A percentile compares a stretch with the other conserved stretches of the same genome.
Conservation (phyloP, 2,329 filamentous ascomycete species). For the Penicillium hordei region DNA sequence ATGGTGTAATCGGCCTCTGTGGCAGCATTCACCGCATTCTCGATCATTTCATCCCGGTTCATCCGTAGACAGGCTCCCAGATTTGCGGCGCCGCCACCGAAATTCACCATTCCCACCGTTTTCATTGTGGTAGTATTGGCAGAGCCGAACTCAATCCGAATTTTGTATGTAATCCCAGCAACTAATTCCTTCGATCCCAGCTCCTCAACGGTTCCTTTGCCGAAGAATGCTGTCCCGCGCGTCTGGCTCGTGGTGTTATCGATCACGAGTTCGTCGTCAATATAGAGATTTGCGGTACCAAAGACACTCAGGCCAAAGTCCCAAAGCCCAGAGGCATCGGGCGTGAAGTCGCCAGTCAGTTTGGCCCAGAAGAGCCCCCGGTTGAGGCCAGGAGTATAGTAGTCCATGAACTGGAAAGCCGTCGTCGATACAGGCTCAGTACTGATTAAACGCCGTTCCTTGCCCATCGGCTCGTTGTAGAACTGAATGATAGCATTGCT, state of each 20-base stretch:
- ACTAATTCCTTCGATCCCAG: slow-evolving; percentile 43
- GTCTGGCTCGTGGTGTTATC: slow-evolving; percentile 62
- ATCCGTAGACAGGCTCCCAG: slow-evolving; percentile 28
- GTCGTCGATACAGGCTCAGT: slow-evolving; percentile 31
- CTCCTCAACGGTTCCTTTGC: slow-evolving; percentile 62
- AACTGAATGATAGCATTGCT: slow-evolving; percentile 28
- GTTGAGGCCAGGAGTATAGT: slow-evolving; percentile 30
- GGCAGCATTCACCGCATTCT: slow-evolving; percentile 16
- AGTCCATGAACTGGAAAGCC: slow-evolving; percentile 38
- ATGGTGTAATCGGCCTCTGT: slow-evolving; percentile 22
- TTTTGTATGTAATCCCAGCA: slow-evolving; percentile 32
- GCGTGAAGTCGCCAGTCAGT: slow-evolving; percentile 55
- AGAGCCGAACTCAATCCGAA: slow-evolving; percentile 32
- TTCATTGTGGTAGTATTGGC: slow-evolving; percentile 30
- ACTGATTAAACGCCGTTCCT: slow-evolving; percentile 21
- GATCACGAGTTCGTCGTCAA: slow-evolving; percentile 59
- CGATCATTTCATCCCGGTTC: slow-evolving; percentile 14
- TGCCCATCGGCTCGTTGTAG: slow-evolving; percentile 21
- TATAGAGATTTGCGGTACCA: slow-evolving; percentile 61
- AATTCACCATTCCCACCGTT: slow-evolving; percentile 23
- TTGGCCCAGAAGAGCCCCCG: slow-evolving; percentile 52
- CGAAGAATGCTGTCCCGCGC: slow-evolving; percentile 61
- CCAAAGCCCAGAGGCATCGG: slow-evolving; percentile 57
- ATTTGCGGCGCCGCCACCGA: slow-evolving; percentile 27
- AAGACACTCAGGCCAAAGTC: slow-evolving; percentile 63